These are phyloP conservation scores for Claviceps capensis DNA, from an alignment of 2,329 filamentous ascomycete genomes.

Conservation along the genomic window DNA sequence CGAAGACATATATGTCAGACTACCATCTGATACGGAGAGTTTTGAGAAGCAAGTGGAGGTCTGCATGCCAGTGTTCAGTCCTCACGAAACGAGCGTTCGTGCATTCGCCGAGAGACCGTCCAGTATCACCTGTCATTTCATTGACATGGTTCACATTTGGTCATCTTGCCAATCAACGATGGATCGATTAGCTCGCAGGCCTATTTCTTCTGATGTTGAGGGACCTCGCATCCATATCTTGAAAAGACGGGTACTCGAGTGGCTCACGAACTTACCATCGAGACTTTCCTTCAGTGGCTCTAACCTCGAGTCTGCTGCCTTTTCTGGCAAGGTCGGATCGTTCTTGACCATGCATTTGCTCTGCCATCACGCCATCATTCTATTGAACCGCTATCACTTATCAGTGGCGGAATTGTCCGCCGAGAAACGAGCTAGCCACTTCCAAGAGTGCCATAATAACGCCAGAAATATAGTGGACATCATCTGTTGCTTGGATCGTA, in stretches of 20 bases:
- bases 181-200: constrained; percentile 25
- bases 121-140: constrained; percentile 44
- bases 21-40: constrained; percentile 46
- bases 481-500: constrained; percentile 25
- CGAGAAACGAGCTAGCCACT: constrained; percentile 28
- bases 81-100: constrained; percentile 18
- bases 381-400: constrained; percentile 48
- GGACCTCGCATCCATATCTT: constrained; percentile 29
- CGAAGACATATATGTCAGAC: constrained; percentile 51
- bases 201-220: constrained; percentile 15
- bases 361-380: constrained; percentile 51
- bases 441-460: constrained; percentile 35
- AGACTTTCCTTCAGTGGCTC: constrained; percentile 38
- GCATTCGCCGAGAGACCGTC: constrained; percentile 16
- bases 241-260: constrained; percentile 39
- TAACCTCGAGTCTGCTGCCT: constrained; percentile 43
- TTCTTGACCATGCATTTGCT: constrained; percentile 53
- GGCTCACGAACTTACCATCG: constrained; percentile 42
- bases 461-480: constrained; percentile 38
- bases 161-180: constrained; percentile 47
- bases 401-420: constrained; percentile 23
- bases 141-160: constrained; percentile 52
- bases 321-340: constrained; percentile 38
- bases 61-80: constrained; percentile 47
- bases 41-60: constrained; percentile 49